Evolutionary conservation across 225 moss, liverwort and hornwort genomes (phyloP), one percentile per base, ranked within the genome.

Genomic region (Physcomitrium patens): DNA sequence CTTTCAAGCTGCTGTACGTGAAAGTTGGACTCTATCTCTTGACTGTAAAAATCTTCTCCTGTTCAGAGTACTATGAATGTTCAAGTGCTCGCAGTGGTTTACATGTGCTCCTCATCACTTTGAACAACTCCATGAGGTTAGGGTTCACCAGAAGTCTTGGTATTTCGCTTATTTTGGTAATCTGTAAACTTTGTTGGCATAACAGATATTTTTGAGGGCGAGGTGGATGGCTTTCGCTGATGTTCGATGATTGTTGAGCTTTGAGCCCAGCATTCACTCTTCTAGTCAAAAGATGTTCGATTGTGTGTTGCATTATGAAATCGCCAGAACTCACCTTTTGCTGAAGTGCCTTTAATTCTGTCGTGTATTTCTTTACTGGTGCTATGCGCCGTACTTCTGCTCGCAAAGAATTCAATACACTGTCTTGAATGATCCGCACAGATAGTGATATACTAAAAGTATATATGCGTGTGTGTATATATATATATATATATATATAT

Each of bases 361-460:
- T 14, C 55, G 19, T 54, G 26, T 28, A 20, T 31, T 51, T 16
- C 9, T 7, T 57, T 22, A 65, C 78, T 65, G 47, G 65, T 58
- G 19, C 20, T 63, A 15, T 81, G 24, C 24, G 26, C 19, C 18
- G 48, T 43, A 41, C 18, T 13, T 50, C 15, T 37, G 51, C 51
- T 63, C 78, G 89, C 78, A 82, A 81, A 74, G 91, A 89, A 83
- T 74, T 89, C 20, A 87, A 89, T 69, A 71, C 89, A 46, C 76
- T 89, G 64, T 87, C 86, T 67, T 70, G 83, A 28, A 85, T 92
- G 83, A 81, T 89, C 72, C 89, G 87, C 70, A 56, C 67, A 0
- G 77, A 92, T 60, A 75, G 52, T 44, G 76, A 87, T 72, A 7
- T 37, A 37, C 31, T 37, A 37, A 37, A 37, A 37, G 7, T 37